These are phyloP conservation scores for Rhodomyrtus tomentosa DNA, from an alignment of 345 rosid genomes.

Conservation along the genomic window DNA sequence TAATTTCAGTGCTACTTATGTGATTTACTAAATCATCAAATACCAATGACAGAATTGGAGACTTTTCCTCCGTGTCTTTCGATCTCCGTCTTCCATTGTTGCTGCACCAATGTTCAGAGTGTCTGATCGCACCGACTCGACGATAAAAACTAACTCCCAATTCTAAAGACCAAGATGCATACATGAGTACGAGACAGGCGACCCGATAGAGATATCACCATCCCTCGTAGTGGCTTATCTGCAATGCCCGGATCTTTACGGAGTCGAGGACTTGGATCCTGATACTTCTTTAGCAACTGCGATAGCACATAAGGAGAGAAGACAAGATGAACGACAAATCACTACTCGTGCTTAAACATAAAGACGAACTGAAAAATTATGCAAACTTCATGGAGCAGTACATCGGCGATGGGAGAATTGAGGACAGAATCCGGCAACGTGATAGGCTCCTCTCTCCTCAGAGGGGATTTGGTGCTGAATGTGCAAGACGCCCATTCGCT, in stretches of 20 bases:
- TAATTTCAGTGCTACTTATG: not conserved
- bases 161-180: not conserved
- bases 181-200: conserved; percentile 66
- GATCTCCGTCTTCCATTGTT: conserved; percentile 46
- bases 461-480: conserved; percentile 40
- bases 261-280: conserved; percentile 46
- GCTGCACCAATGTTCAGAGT: conserved; percentile 20
- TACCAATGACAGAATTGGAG: conserved; percentile 40
- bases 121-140: not conserved
- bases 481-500: conserved; percentile 87
- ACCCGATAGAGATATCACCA: conserved; percentile 57
- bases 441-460: conserved; percentile 39
- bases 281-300: conserved; percentile 53
- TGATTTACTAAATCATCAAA: not conserved
- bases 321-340: not conserved
- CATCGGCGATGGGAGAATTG: conserved; percentile 40
- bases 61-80: conserved; percentile 60
- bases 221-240: conserved; percentile 50
- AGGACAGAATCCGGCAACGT: conserved; percentile 43
- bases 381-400: not conserved
- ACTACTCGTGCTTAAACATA: not conserved
- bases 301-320: not conserved
- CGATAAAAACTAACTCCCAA: not conserved
- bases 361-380: not conserved
- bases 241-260: conserved; percentile 17